Evolutionary conservation across 345 rosid species (phyloP).

Genomic region (Pistacia atlantica): DNA sequence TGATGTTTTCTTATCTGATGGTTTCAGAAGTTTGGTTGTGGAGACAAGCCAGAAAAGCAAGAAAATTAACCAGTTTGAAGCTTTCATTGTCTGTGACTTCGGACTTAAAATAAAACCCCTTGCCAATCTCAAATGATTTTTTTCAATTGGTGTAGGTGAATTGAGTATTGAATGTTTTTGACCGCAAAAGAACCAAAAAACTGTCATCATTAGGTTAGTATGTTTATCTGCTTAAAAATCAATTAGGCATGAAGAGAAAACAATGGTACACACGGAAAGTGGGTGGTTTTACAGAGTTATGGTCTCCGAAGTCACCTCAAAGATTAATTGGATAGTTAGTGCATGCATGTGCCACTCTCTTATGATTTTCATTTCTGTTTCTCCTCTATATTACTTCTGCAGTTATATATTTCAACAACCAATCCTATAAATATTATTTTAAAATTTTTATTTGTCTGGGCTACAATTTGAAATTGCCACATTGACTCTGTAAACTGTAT

Average conservation of each 20-base stretch:
- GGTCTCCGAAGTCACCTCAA: not conserved
- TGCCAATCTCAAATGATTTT: not conserved
- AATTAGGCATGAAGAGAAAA: not conserved
- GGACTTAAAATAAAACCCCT: not conserved
- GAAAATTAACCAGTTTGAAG: conserved; percentile 1
- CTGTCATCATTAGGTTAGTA: not conserved
- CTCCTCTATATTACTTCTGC: not conserved
- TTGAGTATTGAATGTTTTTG: not conserved
- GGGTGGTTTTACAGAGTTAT: not conserved
- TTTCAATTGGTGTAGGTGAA: not conserved
- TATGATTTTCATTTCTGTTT: not conserved
- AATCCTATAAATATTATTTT: not conserved
- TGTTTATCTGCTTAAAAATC: not conserved
- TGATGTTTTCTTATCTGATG: not conserved
- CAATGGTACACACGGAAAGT: not conserved
- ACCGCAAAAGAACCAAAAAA: not conserved
- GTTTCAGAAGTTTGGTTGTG: not conserved
- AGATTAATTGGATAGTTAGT: not conserved
- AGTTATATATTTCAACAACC: too few species aligned
- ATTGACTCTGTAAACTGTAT: not conserved
- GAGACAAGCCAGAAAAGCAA: not conserved
- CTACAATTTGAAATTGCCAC: not conserved
- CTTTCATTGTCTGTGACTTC: not conserved
- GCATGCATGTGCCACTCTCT: not conserved
- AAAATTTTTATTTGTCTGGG: not conserved